Evolutionary conservation across 345 rosid species (phyloP).

Genomic region (Salix suchowensis): DNA sequence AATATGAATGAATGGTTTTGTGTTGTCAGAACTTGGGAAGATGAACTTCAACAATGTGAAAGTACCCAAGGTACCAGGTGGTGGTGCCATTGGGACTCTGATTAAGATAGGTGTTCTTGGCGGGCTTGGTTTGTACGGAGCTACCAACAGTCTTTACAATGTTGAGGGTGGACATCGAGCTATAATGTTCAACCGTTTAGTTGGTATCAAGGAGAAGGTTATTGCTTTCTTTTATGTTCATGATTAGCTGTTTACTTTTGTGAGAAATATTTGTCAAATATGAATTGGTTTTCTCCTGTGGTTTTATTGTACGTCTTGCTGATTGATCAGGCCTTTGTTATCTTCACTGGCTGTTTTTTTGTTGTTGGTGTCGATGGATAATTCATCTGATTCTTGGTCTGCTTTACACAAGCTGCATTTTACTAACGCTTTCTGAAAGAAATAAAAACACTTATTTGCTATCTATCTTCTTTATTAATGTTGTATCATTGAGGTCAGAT

Average conservation of each 20-base stretch:
- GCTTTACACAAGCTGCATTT: too few relatives aligned
- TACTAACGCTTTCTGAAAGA: too few relatives aligned
- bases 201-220: conserved; percentile 63
- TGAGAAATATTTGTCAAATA: neutral
- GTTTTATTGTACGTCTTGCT: neutral
- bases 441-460: too few relatives aligned
- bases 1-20: neutral
- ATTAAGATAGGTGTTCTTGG: conserved; percentile 66
- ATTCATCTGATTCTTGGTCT: too few relatives aligned
- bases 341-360: too few relatives aligned
- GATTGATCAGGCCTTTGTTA: too few relatives aligned
- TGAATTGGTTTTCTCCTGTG: neutral
- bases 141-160: conserved; percentile 60
- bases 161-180: conserved; percentile 78
- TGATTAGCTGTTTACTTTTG: neutral
- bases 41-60: conserved; percentile 58
- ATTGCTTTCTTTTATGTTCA: neutral
- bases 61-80: conserved; percentile 78
- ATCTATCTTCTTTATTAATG: too few relatives aligned
- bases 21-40: conserved; percentile 1
- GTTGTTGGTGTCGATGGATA: too few relatives aligned
- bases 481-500: too few relatives aligned
- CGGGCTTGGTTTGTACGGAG: conserved; percentile 68
- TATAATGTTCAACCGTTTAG: conserved; percentile 54
- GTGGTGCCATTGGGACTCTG: conserved; percentile 57